Base-by-base conservation (phyloP, 768 basidiomycete species). In the Rhizopogon vulgaris region DNA sequence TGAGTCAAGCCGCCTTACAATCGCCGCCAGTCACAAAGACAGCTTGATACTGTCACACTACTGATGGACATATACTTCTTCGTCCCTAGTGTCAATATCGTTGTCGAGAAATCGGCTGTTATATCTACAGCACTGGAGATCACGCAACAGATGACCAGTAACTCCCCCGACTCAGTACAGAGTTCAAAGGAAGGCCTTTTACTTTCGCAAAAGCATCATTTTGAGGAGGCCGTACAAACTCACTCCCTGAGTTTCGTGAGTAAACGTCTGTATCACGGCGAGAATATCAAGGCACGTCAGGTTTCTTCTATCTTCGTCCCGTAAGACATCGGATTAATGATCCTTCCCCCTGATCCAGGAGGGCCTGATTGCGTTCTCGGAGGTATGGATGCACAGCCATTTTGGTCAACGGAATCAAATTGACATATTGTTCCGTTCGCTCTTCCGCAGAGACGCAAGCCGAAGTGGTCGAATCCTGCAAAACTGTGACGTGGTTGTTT, bases 81-180 rank as follows among this genome's bases (percentile, higher is more conserved):
- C 11, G 41, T 56, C 56, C 52, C 27, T 53, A 87, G 88, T 63
- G 83, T 93, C 42, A 93, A 91, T 67, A 61, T 70, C 48, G 75
- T 92, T 9, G 87, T 88, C 1, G 77, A 82, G 9, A 63, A 72
- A 36, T 54, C 63, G 34, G 58, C 71, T 0, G 78, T 90, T 2
- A 59, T 92, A 10, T 57, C 78, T 6, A 73, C 80, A 7, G 90
- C 90, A 2, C 65, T 92, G 27, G 68, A 71, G 3, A 65, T 82
- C 51, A 90, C 91, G 3, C 68, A 73, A 48, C 70, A 77, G 49
- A 82, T 92, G 55, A 67, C 68, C 14, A 60, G 63, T 22, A 87
- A 87, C 58, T 90, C 87, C 1, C 91, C 90, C 0, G 91, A 92
- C 63, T 75, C 90, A 0, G 83, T 92, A 1, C 85, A 87, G 57